These are phyloP conservation scores for Omphalotus guepiniiformis DNA, from an alignment of 768 basidiomycete species.

Conservation along the genomic window DNA sequence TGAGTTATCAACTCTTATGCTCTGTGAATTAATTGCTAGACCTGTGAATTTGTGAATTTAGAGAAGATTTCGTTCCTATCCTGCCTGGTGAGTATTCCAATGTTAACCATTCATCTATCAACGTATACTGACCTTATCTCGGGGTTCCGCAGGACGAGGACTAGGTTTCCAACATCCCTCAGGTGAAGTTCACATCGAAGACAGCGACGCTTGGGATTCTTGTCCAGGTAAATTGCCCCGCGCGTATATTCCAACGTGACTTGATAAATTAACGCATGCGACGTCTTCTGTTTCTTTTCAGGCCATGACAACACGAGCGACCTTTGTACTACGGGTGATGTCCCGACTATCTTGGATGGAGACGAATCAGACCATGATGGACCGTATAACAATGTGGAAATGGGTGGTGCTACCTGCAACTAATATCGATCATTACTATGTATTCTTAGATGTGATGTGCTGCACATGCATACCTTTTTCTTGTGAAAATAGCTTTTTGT, in stretches of 20 bases:
- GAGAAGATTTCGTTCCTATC: slow-evolving; percentile 26
- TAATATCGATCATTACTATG: no score
- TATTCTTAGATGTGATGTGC: no score
- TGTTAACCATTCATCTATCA: not conserved
- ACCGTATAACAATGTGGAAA: slow-evolving; percentile 5
- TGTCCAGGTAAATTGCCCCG: slow-evolving; percentile 62
- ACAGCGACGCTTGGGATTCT: slow-evolving; percentile 41
- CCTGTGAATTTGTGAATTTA: no score
- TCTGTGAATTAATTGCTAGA: not conserved
- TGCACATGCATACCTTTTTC: no score
- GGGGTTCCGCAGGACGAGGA: slow-evolving; percentile 29
- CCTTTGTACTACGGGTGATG: slow-evolving; percentile 52
- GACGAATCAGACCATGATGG: slow-evolving; percentile 44
- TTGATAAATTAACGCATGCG: no score
- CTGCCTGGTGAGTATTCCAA: slow-evolving; percentile 27
- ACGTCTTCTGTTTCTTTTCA: no score
- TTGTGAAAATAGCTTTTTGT: no score
- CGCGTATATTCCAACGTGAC: no score
- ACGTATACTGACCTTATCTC: slow-evolving; percentile 9
- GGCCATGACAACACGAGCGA: slow-evolving; percentile 57
- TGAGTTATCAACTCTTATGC: not conserved
- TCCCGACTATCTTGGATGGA: slow-evolving; percentile 44
- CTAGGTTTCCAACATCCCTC: slow-evolving; percentile 45
- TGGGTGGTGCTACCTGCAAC: no score
- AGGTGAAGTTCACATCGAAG: slow-evolving; percentile 26